Conservation (phyloP, 2,329 filamentous ascomycete species). For the Beauveria pseudobassiana region DNA sequence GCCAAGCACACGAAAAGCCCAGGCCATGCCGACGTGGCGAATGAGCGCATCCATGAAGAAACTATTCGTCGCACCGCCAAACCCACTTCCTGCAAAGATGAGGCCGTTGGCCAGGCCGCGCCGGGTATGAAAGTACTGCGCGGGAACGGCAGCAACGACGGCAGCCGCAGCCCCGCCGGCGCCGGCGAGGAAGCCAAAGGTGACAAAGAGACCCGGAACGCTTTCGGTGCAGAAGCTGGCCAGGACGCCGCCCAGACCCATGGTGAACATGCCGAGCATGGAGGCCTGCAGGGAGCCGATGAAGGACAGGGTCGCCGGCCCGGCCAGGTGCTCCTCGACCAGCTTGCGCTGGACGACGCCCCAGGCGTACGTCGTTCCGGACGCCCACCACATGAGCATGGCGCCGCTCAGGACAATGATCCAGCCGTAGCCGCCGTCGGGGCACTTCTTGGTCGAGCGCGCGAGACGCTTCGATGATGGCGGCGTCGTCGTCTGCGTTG, state of each 20-base stretch:
- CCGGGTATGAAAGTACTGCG: slow-evolving; percentile 53
- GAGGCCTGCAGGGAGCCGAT: slow-evolving; percentile 43
- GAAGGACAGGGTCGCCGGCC: slow-evolving; percentile 45
- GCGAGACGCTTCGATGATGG: slow-evolving; percentile 30
- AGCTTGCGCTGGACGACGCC: slow-evolving; percentile 49
- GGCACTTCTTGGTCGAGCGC: slow-evolving; percentile 32
- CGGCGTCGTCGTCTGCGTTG: not conserved
- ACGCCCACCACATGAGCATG: slow-evolving; percentile 43
- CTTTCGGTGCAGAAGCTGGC: not conserved
- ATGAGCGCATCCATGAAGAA: slow-evolving; percentile 39
- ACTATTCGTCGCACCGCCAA: slow-evolving; percentile 20
- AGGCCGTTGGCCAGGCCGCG: slow-evolving; percentile 52
- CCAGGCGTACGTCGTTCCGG: slow-evolving; percentile 46
- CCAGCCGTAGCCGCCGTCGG: slow-evolving; percentile 47
- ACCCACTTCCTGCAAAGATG: slow-evolving; percentile 43
- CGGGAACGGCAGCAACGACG: slow-evolving; percentile 44
- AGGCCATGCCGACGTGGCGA: slow-evolving; percentile 40
- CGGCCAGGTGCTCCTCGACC: slow-evolving; percentile 35
- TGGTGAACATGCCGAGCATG: slow-evolving; percentile 38
- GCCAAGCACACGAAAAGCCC: slow-evolving; percentile 45
- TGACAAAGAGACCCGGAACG: slow-evolving; percentile 34
- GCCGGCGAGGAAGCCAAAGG: slow-evolving; percentile 53
- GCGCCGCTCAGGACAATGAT: slow-evolving; percentile 39
- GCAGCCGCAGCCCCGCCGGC: slow-evolving; percentile 52
- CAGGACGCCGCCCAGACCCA: slow-evolving; percentile 33